phyloP scores from a whole-genome alignment of 2,329 filamentous ascomycete species.

The Penicillium sp. region DNA sequence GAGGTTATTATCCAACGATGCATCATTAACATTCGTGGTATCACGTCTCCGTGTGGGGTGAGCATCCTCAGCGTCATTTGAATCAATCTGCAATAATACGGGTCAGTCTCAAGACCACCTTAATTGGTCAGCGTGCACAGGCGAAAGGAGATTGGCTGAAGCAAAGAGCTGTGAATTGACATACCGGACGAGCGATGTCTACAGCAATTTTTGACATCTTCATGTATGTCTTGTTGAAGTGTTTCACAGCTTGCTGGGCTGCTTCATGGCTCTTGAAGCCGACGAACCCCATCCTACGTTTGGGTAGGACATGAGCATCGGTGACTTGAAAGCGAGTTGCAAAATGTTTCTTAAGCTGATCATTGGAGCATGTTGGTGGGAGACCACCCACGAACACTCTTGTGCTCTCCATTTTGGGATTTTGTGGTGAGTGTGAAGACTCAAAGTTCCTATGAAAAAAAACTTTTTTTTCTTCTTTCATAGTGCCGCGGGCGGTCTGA shows the following conservation, averaged over 20 bases:
- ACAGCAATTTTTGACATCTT: constrained; percentile 93
- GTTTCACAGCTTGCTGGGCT: constrained; percentile 80
- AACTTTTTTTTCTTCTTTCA: constrained; percentile 34
- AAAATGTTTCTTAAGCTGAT: constrained; percentile 88
- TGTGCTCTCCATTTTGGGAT: constrained; percentile 67
- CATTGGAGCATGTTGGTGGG: constrained; percentile 79
- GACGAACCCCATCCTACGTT: constrained; percentile 90
- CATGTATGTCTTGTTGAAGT: constrained; percentile 94
- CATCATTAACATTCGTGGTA: constrained; percentile 19
- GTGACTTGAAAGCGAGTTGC: constrained; percentile 74
- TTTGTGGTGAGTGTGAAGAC: constrained; percentile 23
- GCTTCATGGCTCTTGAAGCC: constrained; percentile 83
- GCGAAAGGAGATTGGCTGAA: constrained; percentile 21
- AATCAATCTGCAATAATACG: constrained; percentile 42
- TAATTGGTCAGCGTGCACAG: constrained; percentile 40
- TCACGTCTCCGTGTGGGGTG: constrained; percentile 27
- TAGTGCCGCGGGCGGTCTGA: constrained; percentile 38
- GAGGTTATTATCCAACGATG: constrained; percentile 30
- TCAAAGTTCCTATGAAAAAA: constrained; percentile 11
- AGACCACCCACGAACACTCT: constrained; percentile 71
- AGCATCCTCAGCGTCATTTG: constrained; percentile 31
- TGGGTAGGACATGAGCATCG: constrained; percentile 86
- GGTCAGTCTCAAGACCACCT: constrained; percentile 45
- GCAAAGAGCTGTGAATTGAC: constrained; percentile 31
- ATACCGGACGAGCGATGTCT: constrained; percentile 80